Evolutionary conservation across 225 moss, liverwort and hornwort species (phyloP).

Genomic region (Sphagnum contortum): DNA sequence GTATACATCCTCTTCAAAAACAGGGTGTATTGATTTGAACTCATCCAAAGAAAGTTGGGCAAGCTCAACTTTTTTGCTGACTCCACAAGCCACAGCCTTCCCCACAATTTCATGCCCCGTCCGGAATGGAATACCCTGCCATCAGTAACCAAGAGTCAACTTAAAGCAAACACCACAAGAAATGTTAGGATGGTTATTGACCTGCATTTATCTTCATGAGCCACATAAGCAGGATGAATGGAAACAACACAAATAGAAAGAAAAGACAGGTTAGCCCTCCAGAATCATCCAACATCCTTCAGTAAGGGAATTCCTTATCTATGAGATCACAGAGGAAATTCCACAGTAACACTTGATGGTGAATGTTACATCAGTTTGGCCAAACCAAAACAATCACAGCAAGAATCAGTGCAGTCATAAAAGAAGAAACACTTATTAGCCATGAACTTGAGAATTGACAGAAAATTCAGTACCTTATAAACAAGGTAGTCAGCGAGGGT

Average conservation of each 20-base stretch:
- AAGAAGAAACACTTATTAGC: too few relatives aligned
- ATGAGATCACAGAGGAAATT: too few relatives aligned
- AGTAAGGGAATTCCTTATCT: too few relatives aligned
- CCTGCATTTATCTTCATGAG: not conserved
- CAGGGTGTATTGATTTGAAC: conserved; percentile 46
- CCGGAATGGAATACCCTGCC: conserved; percentile 91
- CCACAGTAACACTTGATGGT: too few relatives aligned
- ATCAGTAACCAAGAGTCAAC: not conserved
- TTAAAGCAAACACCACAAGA: not conserved
- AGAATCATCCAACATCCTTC: too few relatives aligned
- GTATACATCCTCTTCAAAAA: conserved; percentile 79
- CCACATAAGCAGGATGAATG: too few relatives aligned
- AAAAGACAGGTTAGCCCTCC: too few relatives aligned
- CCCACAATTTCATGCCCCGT: conserved; percentile 98
- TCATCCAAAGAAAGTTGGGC: conserved; percentile 67
- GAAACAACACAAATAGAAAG: too few relatives aligned
- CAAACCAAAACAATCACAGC: too few relatives aligned
- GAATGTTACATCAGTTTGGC: too few relatives aligned
- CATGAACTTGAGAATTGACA: too few relatives aligned
- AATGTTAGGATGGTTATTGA: not conserved
- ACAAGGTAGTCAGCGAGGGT: conserved; percentile 98
- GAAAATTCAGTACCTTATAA: conserved; percentile 51
- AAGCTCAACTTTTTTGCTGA: conserved; percentile 62
- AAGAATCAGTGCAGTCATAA: too few relatives aligned
- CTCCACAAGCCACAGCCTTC: conserved; percentile 77